Conservation (phyloP, 768 basidiomycete species). For the Mycena rosella region DNA sequence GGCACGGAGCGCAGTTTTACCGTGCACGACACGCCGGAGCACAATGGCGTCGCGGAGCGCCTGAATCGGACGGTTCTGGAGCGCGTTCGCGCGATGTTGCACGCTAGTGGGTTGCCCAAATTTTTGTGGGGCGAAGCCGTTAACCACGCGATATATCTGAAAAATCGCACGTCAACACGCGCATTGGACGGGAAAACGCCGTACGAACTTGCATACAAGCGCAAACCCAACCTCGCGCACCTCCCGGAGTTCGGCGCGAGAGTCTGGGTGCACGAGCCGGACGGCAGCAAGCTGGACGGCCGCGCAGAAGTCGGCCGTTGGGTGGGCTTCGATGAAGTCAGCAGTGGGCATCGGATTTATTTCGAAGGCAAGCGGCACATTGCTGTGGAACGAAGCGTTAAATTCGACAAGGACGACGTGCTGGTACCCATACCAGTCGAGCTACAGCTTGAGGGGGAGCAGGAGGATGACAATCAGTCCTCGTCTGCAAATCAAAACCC, state of each 20-base stretch:
- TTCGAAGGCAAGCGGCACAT: conserved; percentile 41
- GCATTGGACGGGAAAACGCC: conserved; percentile 39
- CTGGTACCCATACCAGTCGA: conserved; percentile 21
- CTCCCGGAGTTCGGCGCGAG: conserved; percentile 40
- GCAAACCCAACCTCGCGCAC: conserved; percentile 40
- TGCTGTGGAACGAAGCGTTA: conserved; percentile 48
- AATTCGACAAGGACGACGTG: conserved; percentile 35
- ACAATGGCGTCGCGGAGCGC: no score
- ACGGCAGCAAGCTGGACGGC: conserved; percentile 44
- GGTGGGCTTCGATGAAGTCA: conserved; percentile 51
- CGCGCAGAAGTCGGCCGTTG: conserved; percentile 44
- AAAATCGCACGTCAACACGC: conserved; percentile 42
- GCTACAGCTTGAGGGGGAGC: background rate
- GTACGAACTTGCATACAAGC: conserved; percentile 36
- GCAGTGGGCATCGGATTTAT: no score
- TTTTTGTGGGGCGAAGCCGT: conserved; percentile 51
- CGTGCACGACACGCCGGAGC: no score
- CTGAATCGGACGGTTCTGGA: no score
- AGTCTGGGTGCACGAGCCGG: conserved; percentile 40
- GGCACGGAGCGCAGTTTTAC: no score
- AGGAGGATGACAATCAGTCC: background rate
- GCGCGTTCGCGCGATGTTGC: no score
- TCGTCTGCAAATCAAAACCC: no score
- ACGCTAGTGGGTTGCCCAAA: no score
- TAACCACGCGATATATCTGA: conserved; percentile 41